phyloP scores from a whole-genome alignment of 208 protist genomes.

The Herpetomonas tarakana region DNA sequence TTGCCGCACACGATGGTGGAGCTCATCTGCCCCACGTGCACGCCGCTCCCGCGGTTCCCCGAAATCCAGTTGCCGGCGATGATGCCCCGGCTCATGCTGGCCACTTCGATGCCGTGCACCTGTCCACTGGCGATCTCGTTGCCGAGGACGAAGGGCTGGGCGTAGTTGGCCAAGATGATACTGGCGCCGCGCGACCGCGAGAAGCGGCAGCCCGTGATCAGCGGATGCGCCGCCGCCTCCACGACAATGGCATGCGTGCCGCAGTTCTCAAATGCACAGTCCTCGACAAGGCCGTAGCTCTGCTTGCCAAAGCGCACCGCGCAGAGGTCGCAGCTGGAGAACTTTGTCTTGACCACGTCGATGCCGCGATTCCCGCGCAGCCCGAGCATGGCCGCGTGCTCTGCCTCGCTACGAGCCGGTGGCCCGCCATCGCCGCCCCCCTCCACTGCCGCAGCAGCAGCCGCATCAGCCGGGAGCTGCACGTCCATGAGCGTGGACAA shows the following conservation, averaged over 20 bases:
- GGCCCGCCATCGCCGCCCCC: too few relatives aligned
- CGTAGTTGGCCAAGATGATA: slow-evolving; percentile 71
- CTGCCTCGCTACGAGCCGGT: slow-evolving; percentile 2
- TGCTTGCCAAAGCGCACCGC: slow-evolving; percentile 73
- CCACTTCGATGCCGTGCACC: slow-evolving; percentile 54
- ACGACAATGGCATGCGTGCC: slow-evolving; percentile 70
- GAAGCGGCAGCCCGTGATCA: slow-evolving; percentile 84
- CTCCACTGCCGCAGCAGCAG: not conserved
- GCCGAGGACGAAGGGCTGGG: slow-evolving; percentile 81
- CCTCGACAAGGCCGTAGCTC: slow-evolving; percentile 74
- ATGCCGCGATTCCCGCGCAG: slow-evolving; percentile 62
- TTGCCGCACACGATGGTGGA: slow-evolving; percentile 62
- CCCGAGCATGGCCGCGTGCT: slow-evolving; percentile 28
- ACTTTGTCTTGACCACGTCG: slow-evolving; percentile 69
- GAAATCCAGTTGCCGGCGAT: slow-evolving; percentile 76
- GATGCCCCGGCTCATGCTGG: slow-evolving; percentile 55
- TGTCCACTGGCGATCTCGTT: slow-evolving; percentile 69
- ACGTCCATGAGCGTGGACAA: slow-evolving; percentile 26
- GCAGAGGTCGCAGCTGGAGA: slow-evolving; percentile 68
- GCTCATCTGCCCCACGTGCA: slow-evolving; percentile 44
- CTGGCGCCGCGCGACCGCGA: slow-evolving; percentile 45
- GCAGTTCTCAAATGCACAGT: slow-evolving; percentile 77
- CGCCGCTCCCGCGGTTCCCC: slow-evolving; percentile 43
- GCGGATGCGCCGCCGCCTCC: slow-evolving; percentile 63
- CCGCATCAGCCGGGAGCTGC: slow-evolving; percentile 2